Evolutionary conservation across 495 filamentous ascomycete species (phyloP), one percentile per base, ranked within the genome.

Genomic region (Baudoinia panamericana): DNA sequence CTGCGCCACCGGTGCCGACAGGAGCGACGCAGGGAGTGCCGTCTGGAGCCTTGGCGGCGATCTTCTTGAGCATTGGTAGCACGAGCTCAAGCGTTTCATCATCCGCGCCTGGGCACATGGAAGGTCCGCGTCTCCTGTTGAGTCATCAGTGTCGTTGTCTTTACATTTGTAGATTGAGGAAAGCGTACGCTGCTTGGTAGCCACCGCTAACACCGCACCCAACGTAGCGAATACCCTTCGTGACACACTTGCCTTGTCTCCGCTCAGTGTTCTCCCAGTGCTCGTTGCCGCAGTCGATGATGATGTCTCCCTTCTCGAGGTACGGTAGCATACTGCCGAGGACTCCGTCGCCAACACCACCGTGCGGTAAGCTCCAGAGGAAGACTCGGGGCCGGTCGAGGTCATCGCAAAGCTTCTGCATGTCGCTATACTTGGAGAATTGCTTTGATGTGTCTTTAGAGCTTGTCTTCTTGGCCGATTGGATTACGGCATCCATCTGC

Each of bases 221-320:
- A 36, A 84, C 68, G 62, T 76, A 83, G 19, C 58, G 59, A 11
- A 84, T 67, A 0, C 72, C 75, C 13, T 69, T 65, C 4, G 60
- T 52, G 2, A 59, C 60, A 28, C 75, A 63, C 28, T 73, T 67
- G 20, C 57, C 66, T 59, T 82, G 78, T 7, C 79, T 58, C 11
- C 71, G 53, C 46, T 85, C 72, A 0, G 80, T 82, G n/a, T 69
- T 74, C 22, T 68, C 58, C 46, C 73, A 84, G 48, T 80, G 63
- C 59, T 85, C 78, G 46, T 84, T 84, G 0, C 73, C 74, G 15
- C 72, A 75, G 53, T 84, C 80, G 7, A 85, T 63, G 36, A 86
- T 75, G 33, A 84, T 72, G 53, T 85, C 79, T 5, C 75, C 76
- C 18, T 56, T 61, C 21, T 69, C 64, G 10, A 84, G 56, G 37